Percentiles rank a stretch among this genome's conserved stretches.
Evolutionary conservation across 2,329 filamentous ascomycete species (phyloP).

Genomic region (Diaporthe sp.): DNA sequence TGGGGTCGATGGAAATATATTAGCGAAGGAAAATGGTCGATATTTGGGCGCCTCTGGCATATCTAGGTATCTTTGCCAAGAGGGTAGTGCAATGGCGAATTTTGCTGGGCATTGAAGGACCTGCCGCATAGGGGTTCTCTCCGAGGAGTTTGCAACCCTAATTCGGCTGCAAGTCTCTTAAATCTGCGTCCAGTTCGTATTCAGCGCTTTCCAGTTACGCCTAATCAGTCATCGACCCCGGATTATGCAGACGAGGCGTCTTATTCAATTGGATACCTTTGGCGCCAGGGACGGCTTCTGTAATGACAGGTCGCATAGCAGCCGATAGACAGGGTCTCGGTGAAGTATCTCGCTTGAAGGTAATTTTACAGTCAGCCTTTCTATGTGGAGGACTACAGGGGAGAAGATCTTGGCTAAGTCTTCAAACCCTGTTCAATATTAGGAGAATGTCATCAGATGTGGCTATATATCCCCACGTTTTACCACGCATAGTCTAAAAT

Average conservation of each 20-base stretch:
- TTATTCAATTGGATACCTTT: neutral
- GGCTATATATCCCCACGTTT: neutral
- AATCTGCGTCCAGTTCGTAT: conserved; percentile 13
- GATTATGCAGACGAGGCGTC: neutral
- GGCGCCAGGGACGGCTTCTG: neutral
- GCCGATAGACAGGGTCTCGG: neutral
- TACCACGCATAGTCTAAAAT: neutral
- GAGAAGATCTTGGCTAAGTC: neutral
- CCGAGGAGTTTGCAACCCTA: conserved; percentile 6
- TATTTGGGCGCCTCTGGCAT: neutral
- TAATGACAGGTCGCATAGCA: neutral
- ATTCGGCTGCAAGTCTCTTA: neutral
- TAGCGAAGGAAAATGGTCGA: neutral
- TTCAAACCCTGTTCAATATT: neutral
- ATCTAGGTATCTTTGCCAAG: conserved; percentile 12
- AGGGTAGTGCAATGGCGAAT: neutral
- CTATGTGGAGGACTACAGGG: neutral
- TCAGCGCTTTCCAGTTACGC: neutral
- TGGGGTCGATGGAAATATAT: neutral
- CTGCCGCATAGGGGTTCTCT: neutral
- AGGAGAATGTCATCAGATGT: neutral
- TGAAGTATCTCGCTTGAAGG: neutral
- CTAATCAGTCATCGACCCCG: neutral
- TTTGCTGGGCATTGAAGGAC: conserved; percentile 7
- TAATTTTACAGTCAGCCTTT: neutral